Percentiles rank a stretch among this genome's conserved stretches.
These are phyloP conservation scores for Boletus patriciae DNA, from an alignment of 768 basidiomycete species.

Conservation along the genomic window DNA sequence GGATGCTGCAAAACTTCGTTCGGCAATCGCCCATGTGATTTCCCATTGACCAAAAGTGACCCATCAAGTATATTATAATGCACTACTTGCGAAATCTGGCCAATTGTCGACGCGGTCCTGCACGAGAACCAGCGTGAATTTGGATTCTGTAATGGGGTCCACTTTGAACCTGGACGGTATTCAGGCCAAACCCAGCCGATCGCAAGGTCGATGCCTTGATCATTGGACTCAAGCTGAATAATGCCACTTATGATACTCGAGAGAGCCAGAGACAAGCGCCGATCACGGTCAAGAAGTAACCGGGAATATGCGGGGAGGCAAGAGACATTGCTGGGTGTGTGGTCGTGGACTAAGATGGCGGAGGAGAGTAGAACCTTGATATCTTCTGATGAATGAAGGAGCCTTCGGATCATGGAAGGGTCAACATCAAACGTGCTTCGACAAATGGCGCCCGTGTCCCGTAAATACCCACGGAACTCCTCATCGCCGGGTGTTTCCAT, in stretches of 20 bases:
- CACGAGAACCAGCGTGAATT: constrained; percentile 27
- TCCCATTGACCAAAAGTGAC: constrained; percentile 29
- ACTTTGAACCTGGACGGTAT: constrained; percentile 24
- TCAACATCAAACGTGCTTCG: constrained; percentile 36
- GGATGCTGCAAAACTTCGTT: too few species aligned
- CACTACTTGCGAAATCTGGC: constrained; percentile 22
- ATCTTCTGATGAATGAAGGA: constrained; percentile 23
- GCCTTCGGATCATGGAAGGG: not conserved
- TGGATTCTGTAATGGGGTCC: constrained; percentile 11
- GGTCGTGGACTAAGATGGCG: constrained; percentile 26
- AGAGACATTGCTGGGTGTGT: constrained; percentile 16
- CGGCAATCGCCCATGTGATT: constrained; percentile 25
- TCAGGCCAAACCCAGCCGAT: too few species aligned
- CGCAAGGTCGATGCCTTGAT: constrained; percentile 22
- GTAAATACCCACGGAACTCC: constrained; percentile 25
- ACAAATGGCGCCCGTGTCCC: constrained; percentile 41
- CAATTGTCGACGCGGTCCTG: constrained; percentile 7
- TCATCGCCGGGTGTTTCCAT: constrained; percentile 9
- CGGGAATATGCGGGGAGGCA: constrained; percentile 5
- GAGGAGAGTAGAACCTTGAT: constrained; percentile 22
- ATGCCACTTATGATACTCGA: constrained; percentile 8
- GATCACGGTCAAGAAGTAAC: constrained; percentile 31
- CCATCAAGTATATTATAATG: constrained; percentile 28
- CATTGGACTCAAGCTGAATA: not conserved
- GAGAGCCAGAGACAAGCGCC: constrained; percentile 29